phyloP scores from a whole-genome alignment of 495 filamentous ascomycete genomes.

The Penicillium psychrofluorescens region DNA sequence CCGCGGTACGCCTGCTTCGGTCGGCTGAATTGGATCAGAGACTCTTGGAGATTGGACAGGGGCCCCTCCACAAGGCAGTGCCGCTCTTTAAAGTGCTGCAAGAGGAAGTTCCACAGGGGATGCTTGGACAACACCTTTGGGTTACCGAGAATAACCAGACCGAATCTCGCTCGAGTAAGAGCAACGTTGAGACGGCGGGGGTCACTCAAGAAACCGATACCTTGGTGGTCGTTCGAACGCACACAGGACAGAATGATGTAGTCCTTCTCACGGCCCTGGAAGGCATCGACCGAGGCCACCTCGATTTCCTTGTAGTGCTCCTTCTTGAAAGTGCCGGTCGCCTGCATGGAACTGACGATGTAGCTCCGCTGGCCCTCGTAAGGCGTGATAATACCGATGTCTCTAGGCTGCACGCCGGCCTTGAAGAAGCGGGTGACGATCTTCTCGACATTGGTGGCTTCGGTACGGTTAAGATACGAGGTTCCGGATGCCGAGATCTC shows the following conservation, averaged over 20 bases:
- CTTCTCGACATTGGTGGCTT: conserved; percentile 96
- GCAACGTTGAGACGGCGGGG: conserved; percentile 98
- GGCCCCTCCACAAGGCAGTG: conserved; percentile 96
- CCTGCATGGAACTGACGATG: conserved; percentile 98
- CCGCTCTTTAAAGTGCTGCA: conserved; percentile 95
- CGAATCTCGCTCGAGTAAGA: conserved; percentile 93
- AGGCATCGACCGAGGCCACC: conserved; percentile 96
- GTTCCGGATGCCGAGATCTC: conserved; percentile 97
- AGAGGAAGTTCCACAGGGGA: conserved; percentile 93
- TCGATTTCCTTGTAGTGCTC: conserved; percentile 99
- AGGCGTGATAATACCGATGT: conserved; percentile 97
- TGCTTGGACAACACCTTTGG: conserved; percentile 98
- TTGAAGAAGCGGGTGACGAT: conserved; percentile 99
- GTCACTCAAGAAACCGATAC: conserved; percentile 97
- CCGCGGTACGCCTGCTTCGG: conserved; percentile 90
- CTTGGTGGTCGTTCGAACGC: conserved; percentile 97
- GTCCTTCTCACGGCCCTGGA: conserved; percentile 98
- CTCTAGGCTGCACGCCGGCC: conserved; percentile 84
- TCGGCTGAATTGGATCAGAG: conserved; percentile 87
- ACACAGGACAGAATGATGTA: conserved; percentile 98
- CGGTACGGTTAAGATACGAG: conserved; percentile 95
- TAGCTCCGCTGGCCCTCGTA: conserved; percentile 99
- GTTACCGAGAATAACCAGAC: conserved; percentile 92
- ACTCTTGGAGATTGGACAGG: conserved; percentile 91
- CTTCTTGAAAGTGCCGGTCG: conserved; percentile 94